These are phyloP conservation scores for Phialophora tarda DNA, from an alignment of 2,329 filamentous ascomycete genomes.

Conservation along the genomic window DNA sequence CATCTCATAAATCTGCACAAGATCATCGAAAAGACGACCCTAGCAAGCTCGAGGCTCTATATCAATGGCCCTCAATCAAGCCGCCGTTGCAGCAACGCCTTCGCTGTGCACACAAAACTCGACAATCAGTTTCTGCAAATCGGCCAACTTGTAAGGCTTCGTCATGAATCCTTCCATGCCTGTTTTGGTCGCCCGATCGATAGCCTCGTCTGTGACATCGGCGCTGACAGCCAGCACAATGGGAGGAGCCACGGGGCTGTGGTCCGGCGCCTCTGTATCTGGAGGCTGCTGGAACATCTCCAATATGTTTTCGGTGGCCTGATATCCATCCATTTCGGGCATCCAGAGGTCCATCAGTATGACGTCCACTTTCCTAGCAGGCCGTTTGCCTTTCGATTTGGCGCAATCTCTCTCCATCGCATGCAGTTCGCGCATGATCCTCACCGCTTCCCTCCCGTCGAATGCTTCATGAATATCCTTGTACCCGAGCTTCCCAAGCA, in stretches of 20 bases:
- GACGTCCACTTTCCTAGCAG: conserved; percentile 58
- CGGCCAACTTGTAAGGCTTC: conserved; percentile 68
- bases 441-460: conserved; percentile 71
- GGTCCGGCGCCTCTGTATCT: conserved; percentile 26
- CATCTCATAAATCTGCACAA: conserved; percentile 19
- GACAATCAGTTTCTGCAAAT: conserved; percentile 65
- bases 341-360: conserved; percentile 80
- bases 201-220: conserved; percentile 68
- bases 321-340: conserved; percentile 74
- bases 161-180: conserved; percentile 73
- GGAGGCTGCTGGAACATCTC: conserved; percentile 51
- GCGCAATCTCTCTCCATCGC: conserved; percentile 16
- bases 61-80: conserved; percentile 7
- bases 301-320: conserved; percentile 69
- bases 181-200: conserved; percentile 64
- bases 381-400: conserved; percentile 20
- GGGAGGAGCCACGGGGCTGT: conserved; percentile 40
- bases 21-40: background rate
- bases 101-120: conserved; percentile 49
- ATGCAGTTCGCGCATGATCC: conserved; percentile 60
- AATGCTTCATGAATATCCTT: conserved; percentile 67
- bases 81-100: conserved; percentile 11
- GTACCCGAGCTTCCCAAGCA: conserved; percentile 72
- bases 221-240: conserved; percentile 68
- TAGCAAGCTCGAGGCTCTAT: background rate